phyloP scores from a whole-genome alignment of 2,329 filamentous ascomycete genomes.

The Fusarium longipes region DNA sequence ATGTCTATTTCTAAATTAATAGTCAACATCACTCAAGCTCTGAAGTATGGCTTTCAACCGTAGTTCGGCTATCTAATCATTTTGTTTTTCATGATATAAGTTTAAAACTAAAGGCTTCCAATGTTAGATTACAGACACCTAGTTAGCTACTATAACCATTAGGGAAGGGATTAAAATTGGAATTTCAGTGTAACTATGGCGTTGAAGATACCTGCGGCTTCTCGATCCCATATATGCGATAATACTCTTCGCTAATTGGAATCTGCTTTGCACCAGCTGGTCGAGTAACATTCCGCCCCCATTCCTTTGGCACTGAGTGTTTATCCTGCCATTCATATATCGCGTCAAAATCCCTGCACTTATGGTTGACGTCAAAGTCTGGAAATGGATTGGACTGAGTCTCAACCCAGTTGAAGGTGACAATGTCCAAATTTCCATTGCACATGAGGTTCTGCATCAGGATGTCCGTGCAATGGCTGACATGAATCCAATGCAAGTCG shows the following conservation, averaged over 20 bases:
- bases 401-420: conserved; percentile 19
- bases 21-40: no score
- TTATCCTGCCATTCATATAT: conserved; percentile 22
- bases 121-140: no score
- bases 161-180: no score
- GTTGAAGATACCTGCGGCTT: no score
- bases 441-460: conserved; percentile 20
- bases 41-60: no score
- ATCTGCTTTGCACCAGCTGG: conserved; percentile 4
- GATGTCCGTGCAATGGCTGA: conserved; percentile 13
- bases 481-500: conserved; percentile 17
- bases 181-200: no score
- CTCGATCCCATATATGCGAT: conserved; percentile 3
- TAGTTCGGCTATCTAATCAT: no score
- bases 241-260: conserved; percentile 14
- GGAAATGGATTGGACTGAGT: conserved; percentile 13
- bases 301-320: conserved; percentile 12
- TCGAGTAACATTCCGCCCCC: conserved; percentile 6
- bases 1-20: no score
- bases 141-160: no score
- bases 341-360: conserved; percentile 12
- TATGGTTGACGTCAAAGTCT: conserved; percentile 13
- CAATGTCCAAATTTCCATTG: conserved; percentile 4
- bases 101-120: no score
- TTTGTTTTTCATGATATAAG: no score